Conservation (phyloP, 805 yeast genomes). For the Ogataea ramenticola region DNA sequence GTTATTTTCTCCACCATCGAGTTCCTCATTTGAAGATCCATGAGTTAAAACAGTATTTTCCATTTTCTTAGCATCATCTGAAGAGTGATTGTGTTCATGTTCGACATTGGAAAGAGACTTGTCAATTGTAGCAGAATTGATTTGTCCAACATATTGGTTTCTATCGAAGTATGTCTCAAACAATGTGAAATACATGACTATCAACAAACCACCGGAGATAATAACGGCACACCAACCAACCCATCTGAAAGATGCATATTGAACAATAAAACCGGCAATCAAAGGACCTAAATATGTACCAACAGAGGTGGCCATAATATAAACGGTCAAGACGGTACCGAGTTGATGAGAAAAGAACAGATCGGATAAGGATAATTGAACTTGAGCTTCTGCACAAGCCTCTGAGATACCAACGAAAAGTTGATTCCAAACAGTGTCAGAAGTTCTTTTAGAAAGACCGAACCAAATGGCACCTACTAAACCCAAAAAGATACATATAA, state of each 20-base stretch:
- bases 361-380: constrained; percentile 62
- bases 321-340: constrained; percentile 64
- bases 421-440: constrained; percentile 72
- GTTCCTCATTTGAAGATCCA: background rate
- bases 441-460: constrained; percentile 42
- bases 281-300: constrained; percentile 79
- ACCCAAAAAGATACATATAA: constrained; percentile 55
- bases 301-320: constrained; percentile 65
- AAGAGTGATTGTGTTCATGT: background rate
- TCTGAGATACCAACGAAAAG: constrained; percentile 76
- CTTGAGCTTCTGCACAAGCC: constrained; percentile 69
- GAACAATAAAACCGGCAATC: constrained; percentile 66
- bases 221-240: constrained; percentile 65
- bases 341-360: constrained; percentile 73
- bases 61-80: background rate
- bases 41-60: background rate
- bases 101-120: background rate
- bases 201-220: constrained; percentile 50
- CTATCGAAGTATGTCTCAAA: constrained; percentile 71
- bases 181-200: constrained; percentile 49
- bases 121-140: constrained; percentile 17
- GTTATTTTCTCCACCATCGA: background rate
- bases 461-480: constrained; percentile 67
- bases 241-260: constrained; percentile 65
- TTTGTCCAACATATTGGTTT: constrained; percentile 30